phyloP scores from a whole-genome alignment of 164 flowering plant genomes.

The Dillenia turbinata region DNA sequence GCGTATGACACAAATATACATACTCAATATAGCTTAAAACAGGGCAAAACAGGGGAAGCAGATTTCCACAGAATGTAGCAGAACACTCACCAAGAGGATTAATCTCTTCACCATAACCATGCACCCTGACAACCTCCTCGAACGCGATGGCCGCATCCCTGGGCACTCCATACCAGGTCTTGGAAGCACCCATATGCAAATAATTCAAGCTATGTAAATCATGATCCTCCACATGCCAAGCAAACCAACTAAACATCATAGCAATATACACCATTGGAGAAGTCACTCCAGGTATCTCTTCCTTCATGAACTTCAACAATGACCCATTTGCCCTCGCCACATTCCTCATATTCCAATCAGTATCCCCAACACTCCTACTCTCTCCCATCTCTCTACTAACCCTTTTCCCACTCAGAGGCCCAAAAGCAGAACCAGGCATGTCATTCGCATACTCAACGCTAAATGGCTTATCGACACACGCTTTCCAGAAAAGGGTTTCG shows the following conservation, averaged over 20 bases:
- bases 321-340: slow-evolving; percentile 81
- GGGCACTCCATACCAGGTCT: slow-evolving; percentile 99
- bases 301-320: slow-evolving; percentile 92
- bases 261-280: slow-evolving; percentile 98
- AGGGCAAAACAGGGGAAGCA: slow-evolving; percentile 13
- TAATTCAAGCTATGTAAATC: slow-evolving; percentile 98
- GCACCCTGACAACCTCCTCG: slow-evolving; percentile 85
- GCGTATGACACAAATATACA: not conserved
- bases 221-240: slow-evolving; percentile 99
- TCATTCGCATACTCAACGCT: slow-evolving; percentile 98
- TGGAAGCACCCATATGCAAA: slow-evolving; percentile 87
- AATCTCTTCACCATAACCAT: slow-evolving; percentile 91
- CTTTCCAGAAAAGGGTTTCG: slow-evolving; percentile 91
- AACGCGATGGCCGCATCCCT: slow-evolving; percentile 84
- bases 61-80: not conserved
- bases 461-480: slow-evolving; percentile 83
- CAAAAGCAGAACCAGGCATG: slow-evolving; percentile 96
- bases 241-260: slow-evolving; percentile 99
- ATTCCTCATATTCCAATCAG: slow-evolving; percentile 95
- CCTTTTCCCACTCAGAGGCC: slow-evolving; percentile 20
- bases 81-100: slow-evolving; percentile 84
- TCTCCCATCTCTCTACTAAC: slow-evolving; percentile 33
- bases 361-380: slow-evolving; percentile 56
- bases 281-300: slow-evolving; percentile 99
- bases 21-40: too few species aligned